Evolutionary conservation across 805 yeast species (phyloP).

Genomic region (Limtongia smithiae): DNA sequence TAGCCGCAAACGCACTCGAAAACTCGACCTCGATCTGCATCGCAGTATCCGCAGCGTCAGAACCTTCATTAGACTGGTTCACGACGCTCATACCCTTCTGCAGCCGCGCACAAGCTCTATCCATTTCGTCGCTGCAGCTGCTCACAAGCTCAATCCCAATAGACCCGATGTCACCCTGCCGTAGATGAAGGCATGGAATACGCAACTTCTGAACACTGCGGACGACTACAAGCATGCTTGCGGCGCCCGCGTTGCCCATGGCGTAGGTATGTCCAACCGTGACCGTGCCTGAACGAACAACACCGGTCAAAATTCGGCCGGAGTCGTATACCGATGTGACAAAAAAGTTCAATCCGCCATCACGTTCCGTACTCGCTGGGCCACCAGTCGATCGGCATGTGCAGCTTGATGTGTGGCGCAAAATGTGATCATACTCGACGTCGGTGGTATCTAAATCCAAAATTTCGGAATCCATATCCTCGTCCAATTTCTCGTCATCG

Average conservation of each 20-base stretch:
- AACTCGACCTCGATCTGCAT: constrained; percentile 3
- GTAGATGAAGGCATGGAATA: constrained; percentile 16
- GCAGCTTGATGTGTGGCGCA: constrained; percentile 18
- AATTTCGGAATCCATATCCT: no score
- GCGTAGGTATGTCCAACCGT: constrained; percentile 15
- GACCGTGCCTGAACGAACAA: constrained; percentile 21
- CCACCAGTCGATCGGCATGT: constrained; percentile 3
- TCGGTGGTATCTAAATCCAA: background rate
- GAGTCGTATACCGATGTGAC: constrained; percentile 25
- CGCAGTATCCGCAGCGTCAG: background rate
- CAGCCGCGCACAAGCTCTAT: background rate
- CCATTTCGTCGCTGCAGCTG: constrained; percentile 3
- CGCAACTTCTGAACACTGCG: constrained; percentile 24
- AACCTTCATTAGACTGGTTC: background rate
- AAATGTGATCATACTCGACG: constrained; percentile 12
- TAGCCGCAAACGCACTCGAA: background rate
- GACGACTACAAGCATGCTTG: constrained; percentile 7
- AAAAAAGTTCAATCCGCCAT: constrained; percentile 14
- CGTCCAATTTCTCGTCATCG: background rate
- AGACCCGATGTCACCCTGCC: constrained; percentile 24
- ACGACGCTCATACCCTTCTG: constrained; percentile 18
- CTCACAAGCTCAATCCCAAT: constrained; percentile 23
- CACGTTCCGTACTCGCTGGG: background rate
- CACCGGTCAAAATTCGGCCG: constrained; percentile 25
- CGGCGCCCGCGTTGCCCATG: constrained; percentile 5